Percentiles rank a stretch among this genome's conserved stretches.
Conservation (phyloP, 2,329 filamentous ascomycete genomes). For the Diaporthe sp. region DNA sequence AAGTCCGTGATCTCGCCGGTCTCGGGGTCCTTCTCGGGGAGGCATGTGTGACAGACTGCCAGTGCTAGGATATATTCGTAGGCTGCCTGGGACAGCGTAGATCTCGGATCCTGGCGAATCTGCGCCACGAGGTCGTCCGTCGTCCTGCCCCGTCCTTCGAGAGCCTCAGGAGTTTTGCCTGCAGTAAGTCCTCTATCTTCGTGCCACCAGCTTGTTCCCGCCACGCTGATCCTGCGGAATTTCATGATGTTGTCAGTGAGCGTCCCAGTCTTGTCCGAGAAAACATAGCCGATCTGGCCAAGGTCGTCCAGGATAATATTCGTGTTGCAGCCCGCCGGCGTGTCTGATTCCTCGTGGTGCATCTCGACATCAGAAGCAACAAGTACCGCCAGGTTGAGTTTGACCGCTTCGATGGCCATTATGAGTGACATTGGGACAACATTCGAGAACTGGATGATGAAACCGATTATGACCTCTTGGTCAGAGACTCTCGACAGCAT, state of each 20-base stretch:
- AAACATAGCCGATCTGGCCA: conserved; percentile 90
- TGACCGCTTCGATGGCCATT: conserved; percentile 90
- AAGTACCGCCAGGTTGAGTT: conserved; percentile 83
- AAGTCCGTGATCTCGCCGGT: conserved; percentile 73
- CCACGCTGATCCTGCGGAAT: conserved; percentile 92
- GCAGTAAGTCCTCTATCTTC: conserved; percentile 79
- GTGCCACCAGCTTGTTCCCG: conserved; percentile 90
- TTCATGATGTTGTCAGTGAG: conserved; percentile 97
- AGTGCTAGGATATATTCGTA: conserved; percentile 88
- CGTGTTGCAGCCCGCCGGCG: conserved; percentile 89
- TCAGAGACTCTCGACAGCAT: conserved; percentile 77
- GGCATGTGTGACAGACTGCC: conserved; percentile 90
- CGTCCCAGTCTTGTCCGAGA: conserved; percentile 95
- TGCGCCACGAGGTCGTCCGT: conserved; percentile 85
- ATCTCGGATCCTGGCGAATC: conserved; percentile 79
- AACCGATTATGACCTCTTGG: conserved; percentile 87
- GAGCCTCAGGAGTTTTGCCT: conserved; percentile 57
- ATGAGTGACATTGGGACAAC: conserved; percentile 95
- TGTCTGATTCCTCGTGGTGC: conserved; percentile 89
- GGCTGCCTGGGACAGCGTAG: conserved; percentile 77
- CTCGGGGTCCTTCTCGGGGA: conserved; percentile 77
- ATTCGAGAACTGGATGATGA: conserved; percentile 97
- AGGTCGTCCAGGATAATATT: conserved; percentile 96
- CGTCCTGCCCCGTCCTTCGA: conserved; percentile 64
- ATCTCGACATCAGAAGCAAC: conserved; percentile 87